Evolutionary conservation across 495 filamentous ascomycete species (phyloP).

Genomic region (Cudoniella acicularis): DNA sequence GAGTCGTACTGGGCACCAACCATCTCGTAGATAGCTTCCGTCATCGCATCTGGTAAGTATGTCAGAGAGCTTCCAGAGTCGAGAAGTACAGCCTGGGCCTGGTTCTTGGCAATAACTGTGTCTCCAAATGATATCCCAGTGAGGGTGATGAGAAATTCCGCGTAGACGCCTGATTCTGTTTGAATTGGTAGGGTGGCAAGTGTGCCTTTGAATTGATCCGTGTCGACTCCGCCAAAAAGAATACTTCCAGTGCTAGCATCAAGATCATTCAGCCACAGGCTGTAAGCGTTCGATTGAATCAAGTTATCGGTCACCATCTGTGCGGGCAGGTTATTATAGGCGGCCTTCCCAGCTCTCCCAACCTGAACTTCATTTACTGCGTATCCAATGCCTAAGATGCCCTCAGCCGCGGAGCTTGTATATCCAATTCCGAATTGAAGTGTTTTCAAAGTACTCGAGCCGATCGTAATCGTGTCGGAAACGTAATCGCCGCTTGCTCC

Average conservation of each 20-base stretch:
- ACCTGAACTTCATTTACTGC: slow-evolving; percentile 75
- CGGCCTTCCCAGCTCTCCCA: slow-evolving; percentile 47
- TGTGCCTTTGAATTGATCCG: slow-evolving; percentile 66
- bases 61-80: slow-evolving; percentile 91
- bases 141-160: slow-evolving; percentile 81
- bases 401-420: slow-evolving; percentile 63
- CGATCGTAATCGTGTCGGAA: slow-evolving; percentile 71
- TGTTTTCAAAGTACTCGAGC: slow-evolving; percentile 50
- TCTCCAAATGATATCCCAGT: slow-evolving; percentile 48
- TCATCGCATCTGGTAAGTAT: slow-evolving; percentile 74
- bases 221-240: slow-evolving; percentile 90
- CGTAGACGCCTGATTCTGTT: slow-evolving; percentile 49
- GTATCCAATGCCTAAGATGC: slow-evolving; percentile 93
- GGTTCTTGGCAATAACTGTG: slow-evolving; percentile 45
- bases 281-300: slow-evolving; percentile 82
- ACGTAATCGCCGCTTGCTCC: slow-evolving; percentile 81
- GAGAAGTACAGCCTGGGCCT: slow-evolving; percentile 69
- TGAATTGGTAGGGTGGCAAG: slow-evolving; percentile 77
- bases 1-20: slow-evolving; percentile 62
- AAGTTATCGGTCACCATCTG: slow-evolving; percentile 64
- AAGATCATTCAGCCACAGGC: slow-evolving; percentile 83
- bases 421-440: slow-evolving; percentile 91
- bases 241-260: slow-evolving; percentile 73
- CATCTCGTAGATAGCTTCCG: slow-evolving; percentile 56
- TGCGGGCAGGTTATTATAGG: slow-evolving; percentile 78